Base-by-base conservation (phyloP, 768 basidiomycete species). In the Podaxis sp. region DNA sequence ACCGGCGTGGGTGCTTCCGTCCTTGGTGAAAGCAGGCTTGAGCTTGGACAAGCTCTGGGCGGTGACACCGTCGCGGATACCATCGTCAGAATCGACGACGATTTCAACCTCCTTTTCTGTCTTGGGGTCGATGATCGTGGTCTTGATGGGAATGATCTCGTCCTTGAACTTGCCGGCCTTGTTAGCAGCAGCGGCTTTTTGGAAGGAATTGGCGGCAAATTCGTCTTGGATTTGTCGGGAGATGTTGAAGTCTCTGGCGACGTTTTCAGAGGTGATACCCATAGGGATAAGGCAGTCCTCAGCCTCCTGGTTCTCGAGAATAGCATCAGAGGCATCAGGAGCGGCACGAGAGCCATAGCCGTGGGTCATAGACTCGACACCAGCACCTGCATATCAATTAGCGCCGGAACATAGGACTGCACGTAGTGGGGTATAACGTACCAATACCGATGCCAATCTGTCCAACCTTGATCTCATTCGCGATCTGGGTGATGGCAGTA, bases 231-330 rank as follows among this genome's bases (percentile, higher is more conserved):
- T 76, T 53, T 80, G 79, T 57, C 95, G 89, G 29, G 88, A 79
- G 72, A 96, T 85, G 63, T 79, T 78, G 74, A 83, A 96, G 59
- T 93, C 86, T 54, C 80, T 72, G 12, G 94, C 92, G 66, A 95
- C 93, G 72, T 94, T 94, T 79, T 96, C 94, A n/a, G 91, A 93
- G 19, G 95, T 95, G 78, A 95, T 88, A 38, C 94, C 95, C 92
- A 94, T 94, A 49, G 93, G 93, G 62, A 92, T 78, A 27, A 90
- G 80, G 71, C 93, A 94, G 76, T 95, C 93, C 62, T 84, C 84
- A 2, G 93, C 85, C 66, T 90, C 87, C 67, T 85, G 76, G 74
- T 82, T 86, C 37, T 79, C 67, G 64, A 91, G 80, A 51, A 95
- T 79, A 52, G 82, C 80, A 24, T 90, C 86, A 2, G 90, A 88